phyloP scores from a whole-genome alignment of 2,329 filamentous ascomycete species.

The Aspergillus puulaauensis region DNA sequence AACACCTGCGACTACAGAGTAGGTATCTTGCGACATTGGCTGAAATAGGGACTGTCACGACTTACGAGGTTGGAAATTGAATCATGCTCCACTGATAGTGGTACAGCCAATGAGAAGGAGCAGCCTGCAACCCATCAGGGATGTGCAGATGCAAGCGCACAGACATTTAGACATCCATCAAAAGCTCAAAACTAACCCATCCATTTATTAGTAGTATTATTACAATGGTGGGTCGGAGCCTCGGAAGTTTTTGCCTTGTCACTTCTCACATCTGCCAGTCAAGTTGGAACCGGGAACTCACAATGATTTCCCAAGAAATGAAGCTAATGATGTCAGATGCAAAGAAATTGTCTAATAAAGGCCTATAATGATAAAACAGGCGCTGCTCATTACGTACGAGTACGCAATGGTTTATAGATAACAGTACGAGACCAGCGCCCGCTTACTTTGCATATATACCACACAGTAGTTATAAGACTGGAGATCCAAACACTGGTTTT shows the following conservation, averaged over 20 bases:
- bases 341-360: background rate
- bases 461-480: background rate
- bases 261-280: background rate
- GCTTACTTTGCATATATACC: background rate
- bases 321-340: background rate
- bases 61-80: too few relatives aligned
- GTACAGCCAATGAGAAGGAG: background rate
- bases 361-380: background rate
- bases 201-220: background rate
- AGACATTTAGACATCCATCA: background rate
- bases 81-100: background rate
- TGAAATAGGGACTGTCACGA: too few relatives aligned
- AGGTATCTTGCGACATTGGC: too few relatives aligned
- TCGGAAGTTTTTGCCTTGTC: background rate
- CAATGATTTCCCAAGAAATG: background rate
- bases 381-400: background rate
- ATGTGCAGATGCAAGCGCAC: constrained; percentile 7
- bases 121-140: background rate
- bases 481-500: background rate
- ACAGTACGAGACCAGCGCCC: background rate
- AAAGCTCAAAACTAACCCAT: too few relatives aligned
- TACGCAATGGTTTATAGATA: background rate
- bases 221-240: background rate
- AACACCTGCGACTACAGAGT: too few relatives aligned
- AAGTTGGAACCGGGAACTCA: background rate